Percentiles rank a stretch among this genome's conserved stretches.
Evolutionary conservation across 768 basidiomycete genomes (phyloP).

Genomic region (Amanita rubescens): DNA sequence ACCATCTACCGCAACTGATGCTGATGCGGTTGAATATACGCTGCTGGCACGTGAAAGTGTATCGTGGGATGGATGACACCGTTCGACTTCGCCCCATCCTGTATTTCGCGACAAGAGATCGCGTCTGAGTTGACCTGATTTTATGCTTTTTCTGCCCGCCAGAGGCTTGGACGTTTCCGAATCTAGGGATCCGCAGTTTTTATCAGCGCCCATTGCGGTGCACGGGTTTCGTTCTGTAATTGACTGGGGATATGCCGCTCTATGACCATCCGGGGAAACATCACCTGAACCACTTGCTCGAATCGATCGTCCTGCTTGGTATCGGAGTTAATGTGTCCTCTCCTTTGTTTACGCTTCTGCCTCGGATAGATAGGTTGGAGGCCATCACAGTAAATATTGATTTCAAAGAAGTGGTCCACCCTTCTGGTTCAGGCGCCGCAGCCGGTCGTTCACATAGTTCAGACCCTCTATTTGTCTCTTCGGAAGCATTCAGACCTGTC

Average conservation of each 20-base stretch:
- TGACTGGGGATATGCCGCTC: background rate
- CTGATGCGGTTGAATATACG: conserved; percentile 19
- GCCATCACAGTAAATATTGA: conserved; percentile 44
- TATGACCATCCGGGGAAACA: background rate
- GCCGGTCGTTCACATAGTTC: background rate
- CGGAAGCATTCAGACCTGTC: background rate
- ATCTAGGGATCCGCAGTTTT: background rate
- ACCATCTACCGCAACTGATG: background rate
- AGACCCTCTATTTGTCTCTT: background rate
- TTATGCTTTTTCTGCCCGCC: conserved; percentile 10
- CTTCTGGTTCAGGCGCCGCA: conserved; percentile 14
- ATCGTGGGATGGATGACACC: conserved; percentile 3
- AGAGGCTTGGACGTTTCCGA: conserved; percentile 9
- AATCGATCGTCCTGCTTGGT: conserved; percentile 14
- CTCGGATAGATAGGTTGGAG: conserved; percentile 25
- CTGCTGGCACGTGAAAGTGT: conserved; percentile 17
- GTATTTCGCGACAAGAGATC: conserved; percentile 4
- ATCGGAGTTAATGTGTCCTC: conserved; percentile 19
- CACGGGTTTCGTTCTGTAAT: background rate
- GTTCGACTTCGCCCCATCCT: conserved; percentile 3
- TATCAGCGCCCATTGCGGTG: background rate
- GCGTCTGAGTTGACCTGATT: conserved; percentile 8
- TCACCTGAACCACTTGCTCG: conserved; percentile 12
- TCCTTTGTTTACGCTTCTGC: conserved; percentile 3
- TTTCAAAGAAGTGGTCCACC: conserved; percentile 36